Evolutionary conservation across 345 rosid species (phyloP).

Genomic region (Odontarrhena argentea): DNA sequence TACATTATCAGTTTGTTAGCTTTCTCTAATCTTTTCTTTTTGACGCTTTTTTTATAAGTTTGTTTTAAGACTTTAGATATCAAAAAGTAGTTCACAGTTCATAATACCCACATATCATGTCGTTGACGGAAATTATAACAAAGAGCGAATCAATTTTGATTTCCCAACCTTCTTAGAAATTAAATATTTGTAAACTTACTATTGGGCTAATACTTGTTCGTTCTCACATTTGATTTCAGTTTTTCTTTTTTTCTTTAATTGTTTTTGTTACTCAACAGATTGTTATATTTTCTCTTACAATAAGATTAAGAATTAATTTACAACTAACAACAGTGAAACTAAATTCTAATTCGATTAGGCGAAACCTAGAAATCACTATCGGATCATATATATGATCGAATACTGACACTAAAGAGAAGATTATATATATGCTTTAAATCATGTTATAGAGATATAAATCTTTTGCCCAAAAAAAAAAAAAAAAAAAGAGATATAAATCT

Average conservation of each 20-base stretch:
- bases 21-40: constrained; percentile 2
- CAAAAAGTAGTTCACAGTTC: constrained; percentile 24
- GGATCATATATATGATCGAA: too few species aligned
- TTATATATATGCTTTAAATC: too few species aligned
- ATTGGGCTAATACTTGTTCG: background rate
- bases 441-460: too few species aligned
- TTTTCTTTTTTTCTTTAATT: background rate
- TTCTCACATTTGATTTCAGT: background rate
- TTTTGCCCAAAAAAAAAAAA: too few species aligned
- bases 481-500: too few species aligned
- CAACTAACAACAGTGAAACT: background rate
- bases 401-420: too few species aligned
- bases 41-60: background rate
- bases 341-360: background rate
- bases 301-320: background rate
- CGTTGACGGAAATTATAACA: constrained; percentile 3
- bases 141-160: constrained; percentile 6
- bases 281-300: background rate
- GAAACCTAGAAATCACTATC: too few species aligned
- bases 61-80: constrained; percentile 18
- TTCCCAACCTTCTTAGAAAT: background rate
- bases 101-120: constrained; percentile 22
- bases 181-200: background rate
- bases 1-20: constrained; percentile 5
- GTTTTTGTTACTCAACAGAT: background rate